A percentile compares a stretch with the other conserved stretches of the same genome.
These are phyloP conservation scores for Pterula multifida DNA, from an alignment of 1,284 basidiomycete species.

Conservation along the genomic window DNA sequence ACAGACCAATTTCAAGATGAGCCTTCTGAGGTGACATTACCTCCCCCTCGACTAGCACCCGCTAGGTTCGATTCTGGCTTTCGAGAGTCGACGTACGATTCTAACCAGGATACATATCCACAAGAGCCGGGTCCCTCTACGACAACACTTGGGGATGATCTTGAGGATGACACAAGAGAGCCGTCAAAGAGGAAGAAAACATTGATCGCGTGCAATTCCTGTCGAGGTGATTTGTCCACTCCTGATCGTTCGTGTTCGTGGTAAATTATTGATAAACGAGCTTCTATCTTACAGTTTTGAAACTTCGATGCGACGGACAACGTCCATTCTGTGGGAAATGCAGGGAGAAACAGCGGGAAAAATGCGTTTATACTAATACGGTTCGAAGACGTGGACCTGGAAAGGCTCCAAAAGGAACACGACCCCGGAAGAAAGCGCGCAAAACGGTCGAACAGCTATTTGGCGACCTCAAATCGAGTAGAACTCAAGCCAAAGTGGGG, in stretches of 20 bases:
- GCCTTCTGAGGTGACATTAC: neutral
- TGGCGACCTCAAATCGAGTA: too few relatives aligned
- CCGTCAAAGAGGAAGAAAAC: slow-evolving; percentile 32
- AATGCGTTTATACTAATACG: slow-evolving; percentile 41
- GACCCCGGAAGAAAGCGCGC: slow-evolving; percentile 16
- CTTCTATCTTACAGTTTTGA: slow-evolving; percentile 36
- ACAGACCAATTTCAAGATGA: neutral
- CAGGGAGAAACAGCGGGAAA: slow-evolving; percentile 26
- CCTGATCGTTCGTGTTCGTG: slow-evolving; percentile 9
- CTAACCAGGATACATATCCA: too few relatives aligned
- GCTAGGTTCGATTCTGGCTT: too few relatives aligned
- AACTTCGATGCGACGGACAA: slow-evolving; percentile 57
- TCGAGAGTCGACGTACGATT: too few relatives aligned
- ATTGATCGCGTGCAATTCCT: slow-evolving; percentile 57
- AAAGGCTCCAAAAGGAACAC: slow-evolving; percentile 42
- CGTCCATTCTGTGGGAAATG: slow-evolving; percentile 53
- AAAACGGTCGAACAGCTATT: too few relatives aligned
- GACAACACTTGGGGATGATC: neutral
- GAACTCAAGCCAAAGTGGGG: too few relatives aligned
- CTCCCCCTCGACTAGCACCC: neutral
- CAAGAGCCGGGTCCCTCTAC: neutral
- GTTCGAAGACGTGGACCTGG: slow-evolving; percentile 59
- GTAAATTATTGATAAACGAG: slow-evolving; percentile 7
- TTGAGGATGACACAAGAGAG: neutral
- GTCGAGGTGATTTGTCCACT: slow-evolving; percentile 36